Evolutionary conservation across 2,329 filamentous ascomycete species (phyloP).

Genomic region (Cladosporium sp.): DNA sequence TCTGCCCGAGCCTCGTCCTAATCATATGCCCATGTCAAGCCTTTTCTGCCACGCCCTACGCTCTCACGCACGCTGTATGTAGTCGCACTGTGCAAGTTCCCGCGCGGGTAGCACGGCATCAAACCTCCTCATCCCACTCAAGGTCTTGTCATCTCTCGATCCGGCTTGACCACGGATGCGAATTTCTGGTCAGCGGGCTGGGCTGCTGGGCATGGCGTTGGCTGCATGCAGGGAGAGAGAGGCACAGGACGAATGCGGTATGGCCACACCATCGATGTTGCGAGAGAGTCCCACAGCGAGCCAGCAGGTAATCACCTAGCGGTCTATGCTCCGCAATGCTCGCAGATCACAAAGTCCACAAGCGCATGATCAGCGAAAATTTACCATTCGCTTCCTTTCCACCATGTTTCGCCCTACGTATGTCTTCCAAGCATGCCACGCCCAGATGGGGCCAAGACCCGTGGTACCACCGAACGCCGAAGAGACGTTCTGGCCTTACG

Average conservation of each 20-base stretch:
- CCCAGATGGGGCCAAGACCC: conserved; percentile 7
- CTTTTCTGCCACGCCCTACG: background rate
- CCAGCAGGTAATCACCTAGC: background rate
- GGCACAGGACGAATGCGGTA: background rate
- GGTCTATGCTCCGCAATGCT: too few relatives aligned
- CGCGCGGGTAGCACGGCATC: background rate
- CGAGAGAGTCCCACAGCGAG: background rate
- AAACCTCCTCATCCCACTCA: background rate
- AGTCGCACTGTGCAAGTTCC: background rate
- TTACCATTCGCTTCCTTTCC: background rate
- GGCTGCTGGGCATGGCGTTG: conserved; percentile 2
- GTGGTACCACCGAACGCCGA: background rate
- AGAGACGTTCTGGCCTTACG: background rate
- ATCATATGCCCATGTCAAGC: background rate
- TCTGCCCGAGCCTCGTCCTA: background rate
- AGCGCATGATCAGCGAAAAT: background rate
- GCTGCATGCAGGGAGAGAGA: background rate
- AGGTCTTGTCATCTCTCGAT: background rate
- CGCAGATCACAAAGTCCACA: too few relatives aligned
- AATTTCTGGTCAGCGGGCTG: background rate
- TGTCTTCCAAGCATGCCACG: background rate
- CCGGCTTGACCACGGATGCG: background rate
- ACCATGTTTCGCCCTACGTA: background rate
- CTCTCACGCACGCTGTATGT: background rate
- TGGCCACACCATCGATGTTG: background rate